Evolutionary conservation across 805 yeast genomes (phyloP).

Genomic region (Phaffomyces antillensis): DNA sequence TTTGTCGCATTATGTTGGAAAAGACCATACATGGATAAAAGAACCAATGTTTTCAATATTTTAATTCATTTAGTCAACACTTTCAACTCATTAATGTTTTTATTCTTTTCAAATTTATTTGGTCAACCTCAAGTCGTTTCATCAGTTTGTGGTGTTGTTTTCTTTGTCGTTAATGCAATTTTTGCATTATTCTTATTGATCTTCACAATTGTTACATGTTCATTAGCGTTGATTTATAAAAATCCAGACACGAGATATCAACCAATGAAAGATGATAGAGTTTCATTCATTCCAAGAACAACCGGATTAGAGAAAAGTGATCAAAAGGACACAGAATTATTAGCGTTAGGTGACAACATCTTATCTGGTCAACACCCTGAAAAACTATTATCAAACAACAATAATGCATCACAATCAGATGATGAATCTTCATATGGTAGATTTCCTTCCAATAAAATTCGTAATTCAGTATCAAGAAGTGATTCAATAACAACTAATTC

Average conservation of each 20-base stretch:
- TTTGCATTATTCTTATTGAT: conserved; percentile 77
- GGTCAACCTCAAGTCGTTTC: conserved; percentile 82
- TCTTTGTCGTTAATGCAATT: conserved; percentile 83
- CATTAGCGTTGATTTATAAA: conserved; percentile 74
- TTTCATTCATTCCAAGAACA: conserved; percentile 78
- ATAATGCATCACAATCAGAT: conserved; percentile 1
- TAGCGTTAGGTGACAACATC: conserved; percentile 24
- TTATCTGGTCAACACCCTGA: conserved; percentile 24
- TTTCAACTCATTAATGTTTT: conserved; percentile 76
- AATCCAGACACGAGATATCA: conserved; percentile 94
- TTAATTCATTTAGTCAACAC: conserved; percentile 73
- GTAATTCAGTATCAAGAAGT: not conserved
- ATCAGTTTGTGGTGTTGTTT: conserved; percentile 85
- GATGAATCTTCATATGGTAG: conserved; percentile 3
- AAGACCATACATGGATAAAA: conserved; percentile 90
- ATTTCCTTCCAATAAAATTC: not conserved
- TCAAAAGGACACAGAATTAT: conserved; percentile 23
- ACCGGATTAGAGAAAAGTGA: conserved; percentile 19
- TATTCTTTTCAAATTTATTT: conserved; percentile 83
- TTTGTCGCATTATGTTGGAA: conserved; percentile 57
- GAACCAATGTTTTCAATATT: conserved; percentile 91
- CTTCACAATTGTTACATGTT: conserved; percentile 83
- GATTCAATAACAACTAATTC: conserved; percentile 1
- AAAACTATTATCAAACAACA: conserved; percentile 10
- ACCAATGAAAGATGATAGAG: conserved; percentile 95